These are phyloP conservation scores for Acanthamoeba lenticulata DNA, from an alignment of 208 protist species.

Conservation along the genomic window DNA sequence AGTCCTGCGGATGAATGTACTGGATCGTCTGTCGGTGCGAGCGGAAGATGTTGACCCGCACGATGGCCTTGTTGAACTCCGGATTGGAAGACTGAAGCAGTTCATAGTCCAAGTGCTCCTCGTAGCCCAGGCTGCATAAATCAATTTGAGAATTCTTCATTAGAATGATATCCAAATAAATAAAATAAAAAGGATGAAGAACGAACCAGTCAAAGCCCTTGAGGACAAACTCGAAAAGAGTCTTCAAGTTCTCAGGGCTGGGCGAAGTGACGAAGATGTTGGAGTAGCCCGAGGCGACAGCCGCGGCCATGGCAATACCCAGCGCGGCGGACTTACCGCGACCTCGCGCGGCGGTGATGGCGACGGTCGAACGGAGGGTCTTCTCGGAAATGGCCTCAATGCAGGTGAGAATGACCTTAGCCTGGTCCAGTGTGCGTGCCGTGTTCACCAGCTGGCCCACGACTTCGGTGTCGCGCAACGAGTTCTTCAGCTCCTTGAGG, in stretches of 20 bases:
- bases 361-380: constrained; percentile 95
- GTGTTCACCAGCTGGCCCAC: constrained; percentile 93
- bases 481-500: constrained; percentile 84
- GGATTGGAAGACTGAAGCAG: constrained; percentile 93
- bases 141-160: not conserved
- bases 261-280: constrained; percentile 99
- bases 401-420: constrained; percentile 96
- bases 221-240: constrained; percentile 99
- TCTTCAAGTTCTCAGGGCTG: constrained; percentile 97
- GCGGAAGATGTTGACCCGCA: constrained; percentile 97
- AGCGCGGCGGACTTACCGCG: constrained; percentile 97
- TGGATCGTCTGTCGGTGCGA: constrained; percentile 98
- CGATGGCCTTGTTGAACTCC: constrained; percentile 96
- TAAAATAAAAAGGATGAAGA: constrained; percentile 18
- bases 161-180: constrained; percentile 2
- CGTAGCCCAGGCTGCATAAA: constrained; percentile 90
- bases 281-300: constrained; percentile 96
- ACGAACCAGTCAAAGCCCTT: constrained; percentile 92
- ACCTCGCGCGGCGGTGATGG: constrained; percentile 92
- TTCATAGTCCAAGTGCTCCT: constrained; percentile 98
- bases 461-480: constrained; percentile 83
- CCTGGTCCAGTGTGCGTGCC: constrained; percentile 96
- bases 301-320: constrained; percentile 95
- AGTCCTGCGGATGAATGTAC: constrained; percentile 86
- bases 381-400: constrained; percentile 98